phyloP scores from a whole-genome alignment of 208 protist genomes.

The Crithidia thermophila region DNA sequence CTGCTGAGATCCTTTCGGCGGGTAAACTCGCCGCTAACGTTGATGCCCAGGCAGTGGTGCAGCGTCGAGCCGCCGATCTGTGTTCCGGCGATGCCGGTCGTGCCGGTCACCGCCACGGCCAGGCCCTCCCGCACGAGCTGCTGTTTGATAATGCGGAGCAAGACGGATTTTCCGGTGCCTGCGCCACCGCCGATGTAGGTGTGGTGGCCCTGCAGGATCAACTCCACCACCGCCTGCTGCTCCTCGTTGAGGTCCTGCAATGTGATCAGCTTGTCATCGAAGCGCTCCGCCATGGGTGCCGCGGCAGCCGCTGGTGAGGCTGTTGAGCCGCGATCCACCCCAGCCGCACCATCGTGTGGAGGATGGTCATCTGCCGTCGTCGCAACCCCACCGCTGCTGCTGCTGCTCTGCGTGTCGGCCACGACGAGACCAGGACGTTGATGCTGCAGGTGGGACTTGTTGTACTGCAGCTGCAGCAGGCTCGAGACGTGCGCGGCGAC shows the following conservation, averaged over 20 bases:
- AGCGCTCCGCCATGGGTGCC: slow-evolving; percentile 1
- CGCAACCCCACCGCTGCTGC: background rate
- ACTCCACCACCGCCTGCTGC: slow-evolving; percentile 75
- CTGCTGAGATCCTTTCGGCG: slow-evolving; percentile 60
- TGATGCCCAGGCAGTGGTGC: slow-evolving; percentile 90
- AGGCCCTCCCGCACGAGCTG: slow-evolving; percentile 61
- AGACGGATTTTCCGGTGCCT: slow-evolving; percentile 89
- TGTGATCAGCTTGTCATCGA: slow-evolving; percentile 53
- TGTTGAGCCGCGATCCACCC: background rate
- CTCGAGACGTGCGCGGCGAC: slow-evolving; percentile 33
- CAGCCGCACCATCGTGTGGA: background rate
- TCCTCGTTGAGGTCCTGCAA: slow-evolving; percentile 79
- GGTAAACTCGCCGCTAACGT: slow-evolving; percentile 70
- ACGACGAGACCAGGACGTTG: slow-evolving; percentile 45
- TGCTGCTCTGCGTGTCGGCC: background rate
- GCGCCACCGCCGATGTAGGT: slow-evolving; percentile 90
- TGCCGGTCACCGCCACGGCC: slow-evolving; percentile 81
- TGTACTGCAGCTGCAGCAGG: slow-evolving; percentile 58
- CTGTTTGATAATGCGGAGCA: slow-evolving; percentile 82
- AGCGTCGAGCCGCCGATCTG: slow-evolving; percentile 87
- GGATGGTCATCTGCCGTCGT: no score
- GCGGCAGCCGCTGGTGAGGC: background rate
- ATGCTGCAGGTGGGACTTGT: slow-evolving; percentile 22
- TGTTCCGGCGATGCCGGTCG: slow-evolving; percentile 79
- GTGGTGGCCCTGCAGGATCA: slow-evolving; percentile 76